Conservation (phyloP, 768 basidiomycete genomes). For the Boletus sp. region DNA sequence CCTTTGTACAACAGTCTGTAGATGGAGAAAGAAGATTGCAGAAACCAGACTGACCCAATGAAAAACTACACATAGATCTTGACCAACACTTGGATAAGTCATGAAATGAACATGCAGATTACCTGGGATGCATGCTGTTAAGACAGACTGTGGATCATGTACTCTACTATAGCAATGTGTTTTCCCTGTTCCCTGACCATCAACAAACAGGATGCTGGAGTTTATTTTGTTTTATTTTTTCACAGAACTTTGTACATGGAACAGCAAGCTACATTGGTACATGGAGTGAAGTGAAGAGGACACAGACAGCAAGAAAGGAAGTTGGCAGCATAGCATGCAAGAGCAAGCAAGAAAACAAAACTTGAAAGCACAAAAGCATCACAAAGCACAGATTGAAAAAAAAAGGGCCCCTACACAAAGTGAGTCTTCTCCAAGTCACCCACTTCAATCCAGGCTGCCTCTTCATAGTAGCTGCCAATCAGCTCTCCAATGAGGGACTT, state of each 20-base stretch:
- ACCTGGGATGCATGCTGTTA: too few species aligned
- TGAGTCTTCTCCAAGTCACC: constrained; percentile 25
- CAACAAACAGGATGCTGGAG: constrained; percentile 1
- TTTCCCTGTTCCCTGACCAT: neutral
- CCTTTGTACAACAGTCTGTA: constrained; percentile 22
- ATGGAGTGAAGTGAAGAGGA: neutral
- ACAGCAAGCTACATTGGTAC: constrained; percentile 1
- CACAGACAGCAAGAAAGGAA: constrained; percentile 18
- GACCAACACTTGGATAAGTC: neutral
- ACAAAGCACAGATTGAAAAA: neutral
- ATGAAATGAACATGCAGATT: too few species aligned
- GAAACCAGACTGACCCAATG: neutral
- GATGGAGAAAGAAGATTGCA: constrained; percentile 12
- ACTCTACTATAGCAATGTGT: neutral
- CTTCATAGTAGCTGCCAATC: constrained; percentile 28
- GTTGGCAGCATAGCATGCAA: constrained; percentile 12
- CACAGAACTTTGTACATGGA: constrained; percentile 6
- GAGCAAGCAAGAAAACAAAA: neutral
- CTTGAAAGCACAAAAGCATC: neutral
- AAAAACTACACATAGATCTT: neutral
- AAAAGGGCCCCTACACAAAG: constrained; percentile 15
- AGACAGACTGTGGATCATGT: too few species aligned
- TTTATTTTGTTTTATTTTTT: neutral
- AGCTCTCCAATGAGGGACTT: constrained; percentile 43
- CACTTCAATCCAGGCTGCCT: constrained; percentile 35